A percentile compares a stretch with the other conserved stretches of the same genome.
Evolutionary conservation across 2,329 filamentous ascomycete species (phyloP).

Genomic region (Fusarium devonianum): DNA sequence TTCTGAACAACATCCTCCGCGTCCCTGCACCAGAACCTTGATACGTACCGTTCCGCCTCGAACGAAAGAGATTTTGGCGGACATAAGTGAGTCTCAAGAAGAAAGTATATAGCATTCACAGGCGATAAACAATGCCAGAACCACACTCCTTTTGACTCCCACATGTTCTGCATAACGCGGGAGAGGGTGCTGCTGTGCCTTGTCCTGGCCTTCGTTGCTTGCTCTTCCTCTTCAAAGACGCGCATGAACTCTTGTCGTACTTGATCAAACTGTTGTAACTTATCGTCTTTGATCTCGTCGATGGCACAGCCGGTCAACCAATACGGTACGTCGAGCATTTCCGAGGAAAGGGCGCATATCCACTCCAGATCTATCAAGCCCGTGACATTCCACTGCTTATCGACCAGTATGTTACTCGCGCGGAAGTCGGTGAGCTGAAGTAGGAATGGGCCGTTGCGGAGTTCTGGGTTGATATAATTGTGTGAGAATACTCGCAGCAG

Average conservation of each 20-base stretch:
- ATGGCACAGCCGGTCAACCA: constrained; percentile 34
- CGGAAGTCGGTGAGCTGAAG: constrained; percentile 45
- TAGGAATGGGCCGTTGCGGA: constrained; percentile 40
- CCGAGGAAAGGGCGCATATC: constrained; percentile 41
- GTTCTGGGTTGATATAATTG: constrained; percentile 35
- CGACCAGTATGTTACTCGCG: constrained; percentile 47
- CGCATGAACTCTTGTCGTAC: constrained; percentile 31
- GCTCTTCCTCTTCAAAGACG: constrained; percentile 24
- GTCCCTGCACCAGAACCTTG: no score
- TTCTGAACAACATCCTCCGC: no score
- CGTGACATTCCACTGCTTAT: constrained; percentile 47
- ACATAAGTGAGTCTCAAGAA: no score
- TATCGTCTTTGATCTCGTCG: constrained; percentile 29
- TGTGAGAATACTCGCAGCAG: constrained; percentile 39
- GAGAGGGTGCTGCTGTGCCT: constrained; percentile 17
- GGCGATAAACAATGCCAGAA: constrained; percentile 20
- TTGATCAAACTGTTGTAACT: constrained; percentile 16
- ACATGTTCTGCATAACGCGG: constrained; percentile 26
- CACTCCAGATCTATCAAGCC: constrained; percentile 47
- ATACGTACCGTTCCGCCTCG: no score
- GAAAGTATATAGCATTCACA: no score
- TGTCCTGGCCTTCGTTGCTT: not conserved
- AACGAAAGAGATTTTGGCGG: no score
- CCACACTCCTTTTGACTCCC: constrained; percentile 31
- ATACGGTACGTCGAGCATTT: constrained; percentile 30